These are phyloP conservation scores for Danielia reshetovae DNA, from an alignment of 805 yeast genomes.

Conservation along the genomic window DNA sequence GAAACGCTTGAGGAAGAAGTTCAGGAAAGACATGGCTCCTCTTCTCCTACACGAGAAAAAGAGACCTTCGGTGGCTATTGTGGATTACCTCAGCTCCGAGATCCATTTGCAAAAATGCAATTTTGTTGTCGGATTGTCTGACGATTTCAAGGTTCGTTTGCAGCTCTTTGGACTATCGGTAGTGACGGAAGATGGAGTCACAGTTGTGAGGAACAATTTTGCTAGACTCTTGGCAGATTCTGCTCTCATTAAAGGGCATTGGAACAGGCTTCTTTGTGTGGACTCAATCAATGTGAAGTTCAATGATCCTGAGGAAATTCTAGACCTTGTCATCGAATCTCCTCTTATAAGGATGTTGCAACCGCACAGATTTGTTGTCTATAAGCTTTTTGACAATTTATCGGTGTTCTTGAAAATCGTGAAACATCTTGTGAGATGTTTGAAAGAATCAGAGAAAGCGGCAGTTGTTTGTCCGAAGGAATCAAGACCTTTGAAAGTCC, in stretches of 20 bases:
- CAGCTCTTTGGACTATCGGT: slow-evolving; percentile 5
- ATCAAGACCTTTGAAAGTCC: slow-evolving; percentile 24
- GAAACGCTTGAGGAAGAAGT: slow-evolving; percentile 17
- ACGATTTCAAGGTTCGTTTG: slow-evolving; percentile 18
- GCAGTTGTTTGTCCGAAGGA: slow-evolving; percentile 28
- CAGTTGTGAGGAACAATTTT: slow-evolving; percentile 4
- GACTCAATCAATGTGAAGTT: slow-evolving; percentile 6
- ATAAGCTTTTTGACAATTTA: slow-evolving; percentile 36
- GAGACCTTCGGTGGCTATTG: background rate
- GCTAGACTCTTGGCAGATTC: slow-evolving; percentile 11
- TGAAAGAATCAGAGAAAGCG: slow-evolving; percentile 16
- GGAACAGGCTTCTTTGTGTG: slow-evolving; percentile 14
- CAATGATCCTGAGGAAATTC: slow-evolving; percentile 5
- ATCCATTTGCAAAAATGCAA: slow-evolving; percentile 9
- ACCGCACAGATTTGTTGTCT: slow-evolving; percentile 36
- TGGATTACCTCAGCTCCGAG: slow-evolving; percentile 3
- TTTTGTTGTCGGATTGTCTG: slow-evolving; percentile 9
- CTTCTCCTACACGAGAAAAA: slow-evolving; percentile 2
- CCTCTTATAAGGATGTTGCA: slow-evolving; percentile 29
- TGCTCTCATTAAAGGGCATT: slow-evolving; percentile 6
- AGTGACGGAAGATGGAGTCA: background rate
- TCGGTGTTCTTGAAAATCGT: slow-evolving; percentile 30
- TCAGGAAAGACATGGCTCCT: slow-evolving; percentile 19
- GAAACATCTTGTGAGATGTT: slow-evolving; percentile 29
- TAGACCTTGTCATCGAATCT: slow-evolving; percentile 13